Evolutionary conservation across 371 early-diverging fungal genomes (phyloP).

Genomic region (Mortierella sp.): DNA sequence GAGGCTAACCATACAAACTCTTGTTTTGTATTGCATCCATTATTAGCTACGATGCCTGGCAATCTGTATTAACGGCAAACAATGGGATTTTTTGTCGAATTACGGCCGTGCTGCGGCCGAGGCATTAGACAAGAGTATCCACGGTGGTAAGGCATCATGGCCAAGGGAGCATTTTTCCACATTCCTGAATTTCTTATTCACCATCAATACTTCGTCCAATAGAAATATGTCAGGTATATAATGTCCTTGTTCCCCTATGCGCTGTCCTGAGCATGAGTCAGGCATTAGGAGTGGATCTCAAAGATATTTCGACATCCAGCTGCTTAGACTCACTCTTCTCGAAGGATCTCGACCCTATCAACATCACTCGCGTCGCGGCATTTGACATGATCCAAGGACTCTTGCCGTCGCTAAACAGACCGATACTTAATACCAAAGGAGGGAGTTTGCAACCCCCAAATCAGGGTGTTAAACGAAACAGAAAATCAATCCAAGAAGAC

Average conservation of each 20-base stretch:
- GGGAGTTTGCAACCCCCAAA: not conserved
- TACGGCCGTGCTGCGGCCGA: constrained; percentile 38
- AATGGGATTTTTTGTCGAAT: constrained; percentile 37
- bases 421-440: not conserved
- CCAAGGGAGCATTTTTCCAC: too few relatives aligned
- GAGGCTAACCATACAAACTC: not conserved
- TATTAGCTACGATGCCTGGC: constrained; percentile 39
- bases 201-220: not conserved
- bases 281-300: constrained; percentile 29
- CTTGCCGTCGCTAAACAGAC: constrained; percentile 2
- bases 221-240: constrained; percentile 49
- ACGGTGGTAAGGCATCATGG: constrained; percentile 24
- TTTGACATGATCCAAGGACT: constrained; percentile 51
- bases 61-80: constrained; percentile 36
- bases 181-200: not conserved
- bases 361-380: constrained; percentile 30
- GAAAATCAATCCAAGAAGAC: not conserved
- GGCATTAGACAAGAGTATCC: constrained; percentile 17
- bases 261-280: constrained; percentile 30
- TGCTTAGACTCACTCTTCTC: constrained; percentile 43
- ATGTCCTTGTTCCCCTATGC: constrained; percentile 38
- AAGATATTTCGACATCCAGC: constrained; percentile 27
- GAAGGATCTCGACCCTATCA: constrained; percentile 27
- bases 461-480: not conserved
- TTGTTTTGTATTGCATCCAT: not conserved